Evolutionary conservation across 164 flowering plant species (phyloP), one percentile per base, ranked within the genome.

Genomic region (Stephania cephalantha): DNA sequence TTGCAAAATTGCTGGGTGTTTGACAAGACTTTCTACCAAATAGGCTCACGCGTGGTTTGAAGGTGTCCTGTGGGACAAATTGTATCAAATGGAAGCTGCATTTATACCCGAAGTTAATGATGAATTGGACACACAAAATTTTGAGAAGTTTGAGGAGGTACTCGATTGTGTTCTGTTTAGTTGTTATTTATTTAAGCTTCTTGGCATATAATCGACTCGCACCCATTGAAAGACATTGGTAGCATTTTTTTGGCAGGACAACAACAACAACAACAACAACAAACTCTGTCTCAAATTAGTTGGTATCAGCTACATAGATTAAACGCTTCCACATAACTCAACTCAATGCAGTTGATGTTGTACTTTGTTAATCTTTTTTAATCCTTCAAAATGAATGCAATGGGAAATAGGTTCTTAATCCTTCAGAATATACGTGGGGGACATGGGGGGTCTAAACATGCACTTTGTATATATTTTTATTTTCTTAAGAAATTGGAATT

Each of bases 41-140:
- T 65, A 83, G 85, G 84, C 76, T n/a, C 85, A 83, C 68, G 84
- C 84, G 22, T 83, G 85, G 85, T 83, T 83, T 78, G 78, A 76
- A 71, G 79, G 81, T 42, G 68, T 78, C 64, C 79, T 79, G 53
- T 83, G 85, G 85, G 85, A 83, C 58, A 83, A 69, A 71, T 61
- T 83, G 63, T 83, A 83, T 76, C 82, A 81, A 76, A 81, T 81
- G 84, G 84, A 81, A 74, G 85, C 85, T 83, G 84, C 85, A n/a
- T 83, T 83, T 78, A 78, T 79, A 70, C 85, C 85, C 29, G 85
- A 81, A 76, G 85, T 83, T 72, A 81, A 83, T 75, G 82, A 81
- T 81, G 85, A 83, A 68, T 71, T 83, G 68, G 85, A 83, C 72
- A 83, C 85, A 76, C 85, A 83, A 55, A 81, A 83, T 71, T 83